Percentiles rank a stretch among this genome's conserved stretches.
These are phyloP conservation scores for Wickerhamomyces hampshirensis DNA, from an alignment of 805 yeast genomes.

Conservation along the genomic window DNA sequence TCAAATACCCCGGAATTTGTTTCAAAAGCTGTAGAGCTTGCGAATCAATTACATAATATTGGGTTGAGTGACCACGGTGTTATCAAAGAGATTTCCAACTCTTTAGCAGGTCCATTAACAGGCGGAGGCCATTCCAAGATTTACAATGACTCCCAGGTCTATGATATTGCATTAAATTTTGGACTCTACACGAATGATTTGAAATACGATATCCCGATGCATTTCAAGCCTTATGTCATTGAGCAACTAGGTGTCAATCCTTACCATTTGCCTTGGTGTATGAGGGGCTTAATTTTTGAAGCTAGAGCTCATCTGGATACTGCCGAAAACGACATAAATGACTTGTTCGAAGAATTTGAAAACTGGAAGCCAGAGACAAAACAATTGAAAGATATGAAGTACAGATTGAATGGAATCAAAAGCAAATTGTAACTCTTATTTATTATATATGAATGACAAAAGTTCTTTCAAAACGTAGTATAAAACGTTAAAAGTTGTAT, in stretches of 20 bases:
- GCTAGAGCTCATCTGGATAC: constrained; percentile 42
- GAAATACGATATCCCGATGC: constrained; percentile 34
- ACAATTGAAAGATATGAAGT: constrained; percentile 76
- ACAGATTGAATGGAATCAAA: constrained; percentile 57
- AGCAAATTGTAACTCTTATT: constrained; percentile 17
- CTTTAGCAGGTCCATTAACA: constrained; percentile 84
- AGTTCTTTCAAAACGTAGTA: too few species aligned
- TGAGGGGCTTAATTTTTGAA: constrained; percentile 75
- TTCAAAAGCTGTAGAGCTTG: constrained; percentile 64
- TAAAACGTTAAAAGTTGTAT: too few species aligned
- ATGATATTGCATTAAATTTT: constrained; percentile 71
- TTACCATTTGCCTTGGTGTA: constrained; percentile 86
- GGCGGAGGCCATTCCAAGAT: constrained; percentile 94
- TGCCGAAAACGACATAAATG: constrained; percentile 53
- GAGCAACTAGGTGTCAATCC: constrained; percentile 75
- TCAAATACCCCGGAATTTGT: constrained; percentile 79
- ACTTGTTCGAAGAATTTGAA: constrained; percentile 67
- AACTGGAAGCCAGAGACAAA: constrained; percentile 86
- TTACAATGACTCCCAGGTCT: constrained; percentile 81
- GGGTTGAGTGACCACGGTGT: constrained; percentile 87
- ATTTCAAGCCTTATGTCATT: constrained; percentile 45
- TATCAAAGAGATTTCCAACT: constrained; percentile 72
- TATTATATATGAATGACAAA: too few species aligned
- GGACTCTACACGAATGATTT: constrained; percentile 70
- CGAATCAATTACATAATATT: constrained; percentile 66